Conservation (phyloP, 225 moss, liverwort and hornwort genomes). For the Polytrichum commune region DNA sequence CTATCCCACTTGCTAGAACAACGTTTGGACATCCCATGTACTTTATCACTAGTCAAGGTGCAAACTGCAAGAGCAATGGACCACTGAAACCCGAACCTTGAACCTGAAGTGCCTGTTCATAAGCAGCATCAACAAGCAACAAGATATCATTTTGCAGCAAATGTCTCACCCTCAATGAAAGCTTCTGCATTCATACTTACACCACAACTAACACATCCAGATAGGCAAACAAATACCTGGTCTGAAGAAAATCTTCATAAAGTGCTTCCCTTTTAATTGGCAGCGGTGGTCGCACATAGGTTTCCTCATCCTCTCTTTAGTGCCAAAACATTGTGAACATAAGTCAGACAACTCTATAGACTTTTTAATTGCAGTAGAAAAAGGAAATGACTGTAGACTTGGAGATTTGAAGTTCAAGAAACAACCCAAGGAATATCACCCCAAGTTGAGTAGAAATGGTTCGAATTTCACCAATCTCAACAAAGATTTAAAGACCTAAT, state of each 20-base stretch:
- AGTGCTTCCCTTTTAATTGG: constrained; percentile 96
- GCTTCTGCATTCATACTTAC: too few relatives aligned
- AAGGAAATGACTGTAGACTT: constrained; percentile 1
- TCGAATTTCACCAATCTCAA: constrained; percentile 9
- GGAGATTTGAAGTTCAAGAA: constrained; percentile 5
- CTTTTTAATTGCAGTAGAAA: constrained; percentile 17
- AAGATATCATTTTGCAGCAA: too few relatives aligned
- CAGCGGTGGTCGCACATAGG: constrained; percentile 85
- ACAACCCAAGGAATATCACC: background rate
- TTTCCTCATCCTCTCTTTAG: constrained; percentile 49
- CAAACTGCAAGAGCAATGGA: too few relatives aligned
- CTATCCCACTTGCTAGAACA: too few relatives aligned
- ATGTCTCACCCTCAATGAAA: too few relatives aligned
- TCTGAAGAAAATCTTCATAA: constrained; percentile 81
- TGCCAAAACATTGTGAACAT: constrained; percentile 15
- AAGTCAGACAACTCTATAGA: background rate
- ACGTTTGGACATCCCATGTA: too few relatives aligned
- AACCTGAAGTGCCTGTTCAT: too few relatives aligned
- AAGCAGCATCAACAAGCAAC: too few relatives aligned
- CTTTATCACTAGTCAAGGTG: too few relatives aligned
- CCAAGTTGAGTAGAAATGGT: background rate
- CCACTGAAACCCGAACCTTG: too few relatives aligned
- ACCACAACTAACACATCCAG: too few relatives aligned
- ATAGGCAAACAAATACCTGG: constrained; percentile 44
- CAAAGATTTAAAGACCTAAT: constrained; percentile 11